phyloP scores from a whole-genome alignment of 768 basidiomycete species.

The Leccinum rimulosum region DNA sequence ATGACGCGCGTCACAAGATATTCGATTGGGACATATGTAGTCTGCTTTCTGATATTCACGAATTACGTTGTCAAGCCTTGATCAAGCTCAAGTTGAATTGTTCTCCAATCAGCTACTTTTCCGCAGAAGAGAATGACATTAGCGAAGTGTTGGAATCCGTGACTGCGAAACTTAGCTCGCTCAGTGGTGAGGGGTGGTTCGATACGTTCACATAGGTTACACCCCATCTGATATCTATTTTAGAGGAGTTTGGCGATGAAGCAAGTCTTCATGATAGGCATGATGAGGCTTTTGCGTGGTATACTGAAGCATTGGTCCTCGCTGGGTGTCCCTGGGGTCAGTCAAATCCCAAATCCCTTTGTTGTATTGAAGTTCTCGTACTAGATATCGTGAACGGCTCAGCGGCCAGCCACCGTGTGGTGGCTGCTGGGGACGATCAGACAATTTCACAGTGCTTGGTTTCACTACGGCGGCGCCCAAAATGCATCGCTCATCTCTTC shows the following conservation, averaged over 20 bases:
- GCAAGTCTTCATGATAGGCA: not conserved
- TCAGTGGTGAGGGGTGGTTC: slow-evolving; percentile 9
- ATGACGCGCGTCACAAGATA: slow-evolving; percentile 8
- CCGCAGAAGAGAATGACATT: not conserved
- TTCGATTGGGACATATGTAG: slow-evolving; percentile 10
- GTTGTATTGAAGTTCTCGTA: not conserved
- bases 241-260: slow-evolving; percentile 14
- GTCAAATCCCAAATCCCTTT: not conserved
- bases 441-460: not conserved
- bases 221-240: not conserved
- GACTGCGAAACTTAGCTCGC: slow-evolving; percentile 7
- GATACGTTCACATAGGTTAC: not conserved
- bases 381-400: slow-evolving; percentile 1
- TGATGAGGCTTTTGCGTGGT: slow-evolving; percentile 12
- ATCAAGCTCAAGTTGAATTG: slow-evolving; percentile 3
- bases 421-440: too few relatives aligned
- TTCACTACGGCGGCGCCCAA: not conserved
- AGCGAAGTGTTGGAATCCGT: slow-evolving; percentile 7
- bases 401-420: not conserved
- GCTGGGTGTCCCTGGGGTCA: slow-evolving; percentile 4
- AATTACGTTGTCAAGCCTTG: not conserved
- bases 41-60: slow-evolving; percentile 1
- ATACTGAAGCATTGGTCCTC: slow-evolving; percentile 9
- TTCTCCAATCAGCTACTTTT: not conserved
- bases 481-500: slow-evolving; percentile 4